Conservation (phyloP, 2,329 filamentous ascomycete species). For the Nigrospora sphaerica region DNA sequence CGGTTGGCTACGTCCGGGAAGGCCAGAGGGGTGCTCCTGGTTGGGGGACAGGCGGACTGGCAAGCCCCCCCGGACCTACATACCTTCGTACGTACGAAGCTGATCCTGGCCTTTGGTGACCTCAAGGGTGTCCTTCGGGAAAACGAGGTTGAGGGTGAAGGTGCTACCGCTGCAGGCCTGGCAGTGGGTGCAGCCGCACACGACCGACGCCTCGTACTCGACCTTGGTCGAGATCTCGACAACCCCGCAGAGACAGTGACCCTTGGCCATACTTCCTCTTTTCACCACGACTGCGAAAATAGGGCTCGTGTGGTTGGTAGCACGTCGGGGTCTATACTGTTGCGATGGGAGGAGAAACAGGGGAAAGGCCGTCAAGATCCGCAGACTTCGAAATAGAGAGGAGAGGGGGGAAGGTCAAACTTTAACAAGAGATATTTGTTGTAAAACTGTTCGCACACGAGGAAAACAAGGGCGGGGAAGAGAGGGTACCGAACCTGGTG, state of each 20-base stretch:
- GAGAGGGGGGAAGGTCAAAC: too few species aligned
- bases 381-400: too few species aligned
- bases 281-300: too few species aligned
- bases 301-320: too few species aligned
- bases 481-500: too few species aligned
- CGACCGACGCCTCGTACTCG: constrained; percentile 1
- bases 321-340: too few species aligned
- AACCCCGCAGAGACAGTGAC: constrained; percentile 2
- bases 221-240: constrained; percentile 3
- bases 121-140: constrained; percentile 2
- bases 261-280: neutral
- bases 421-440: too few species aligned
- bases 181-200: constrained; percentile 5
- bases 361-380: too few species aligned
- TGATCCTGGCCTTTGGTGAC: constrained; percentile 3
- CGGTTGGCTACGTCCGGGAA: neutral
- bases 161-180: constrained; percentile 1
- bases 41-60: neutral
- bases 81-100: constrained; percentile 3
- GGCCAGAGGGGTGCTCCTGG: too few species aligned
- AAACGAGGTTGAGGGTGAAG: constrained; percentile 4
- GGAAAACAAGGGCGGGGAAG: too few species aligned
- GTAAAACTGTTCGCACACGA: too few species aligned
- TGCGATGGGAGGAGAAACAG: too few species aligned
- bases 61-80: neutral